Evolutionary conservation across 1,139 yeast species (phyloP), one percentile per base, ranked within the genome.

Genomic region (Candida sp.): DNA sequence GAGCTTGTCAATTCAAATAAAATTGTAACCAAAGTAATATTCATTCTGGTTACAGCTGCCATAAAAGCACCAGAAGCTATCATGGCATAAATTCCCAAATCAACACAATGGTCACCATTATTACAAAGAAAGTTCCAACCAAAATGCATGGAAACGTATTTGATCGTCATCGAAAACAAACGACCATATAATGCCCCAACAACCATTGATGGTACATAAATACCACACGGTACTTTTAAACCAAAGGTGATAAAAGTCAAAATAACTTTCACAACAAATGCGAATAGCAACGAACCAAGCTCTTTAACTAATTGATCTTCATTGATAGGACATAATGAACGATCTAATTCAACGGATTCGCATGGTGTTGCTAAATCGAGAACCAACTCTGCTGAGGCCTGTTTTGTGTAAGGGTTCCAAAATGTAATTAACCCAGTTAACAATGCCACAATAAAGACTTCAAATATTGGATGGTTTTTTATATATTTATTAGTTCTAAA

Each of bases 1-100:
- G 82, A 75, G 23, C 84, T 79, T 1, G 87, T 81, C 40, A 81
- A 61, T 53, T 81, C 87, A 56, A 81, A 81, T 45, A 81, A 56
- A 41, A 81, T 81, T 6, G 80, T 79, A 1, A 82, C 84, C 38
- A 81, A 59, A 1, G 86, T 79, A 36, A 81, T 77, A 45, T 81
- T 81, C 87, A 81, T 81, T 48, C 86, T 64, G 1, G 87, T 81
- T 3, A 81, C 80, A 2, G 87, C 87, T 0, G 86, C 87, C 82
- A 81, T 78, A 48, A 80, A 80, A 1, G 86, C 82, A 3, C 86
- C 87, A 0, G 86, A 86, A 7, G 82, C 77, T 2, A 81, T 80
- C 81, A 81, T 79, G 4, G 85, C 76, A 57, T 81, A 81, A n/a
- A 80, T 77, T 0, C 86, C 87, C 45, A 79, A 66, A 47, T 75